Evolutionary conservation across 345 rosid genomes (phyloP).

Genomic region (Heritiera fomes): DNA sequence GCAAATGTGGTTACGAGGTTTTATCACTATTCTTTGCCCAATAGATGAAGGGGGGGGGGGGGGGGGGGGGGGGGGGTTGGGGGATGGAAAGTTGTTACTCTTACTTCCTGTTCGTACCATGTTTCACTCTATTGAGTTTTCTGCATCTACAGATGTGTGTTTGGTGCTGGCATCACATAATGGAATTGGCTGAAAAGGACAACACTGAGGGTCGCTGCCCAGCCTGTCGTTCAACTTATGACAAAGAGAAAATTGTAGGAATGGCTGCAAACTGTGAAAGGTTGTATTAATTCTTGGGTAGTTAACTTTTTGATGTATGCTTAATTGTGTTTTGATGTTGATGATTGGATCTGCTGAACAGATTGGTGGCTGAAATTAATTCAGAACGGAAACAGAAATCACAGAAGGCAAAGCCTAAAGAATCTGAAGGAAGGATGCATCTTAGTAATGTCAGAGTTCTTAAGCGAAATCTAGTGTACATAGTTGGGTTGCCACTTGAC

Average conservation of each 20-base stretch:
- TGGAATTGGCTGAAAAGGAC: conserved; percentile 96
- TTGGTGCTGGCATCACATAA: conserved; percentile 96
- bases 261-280: conserved; percentile 76
- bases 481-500: conserved; percentile 66
- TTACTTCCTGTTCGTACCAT: neutral
- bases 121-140: neutral
- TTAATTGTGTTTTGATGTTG: neutral
- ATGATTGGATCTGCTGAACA: conserved; percentile 15
- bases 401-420: conserved; percentile 59
- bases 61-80: neutral
- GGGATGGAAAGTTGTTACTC: neutral
- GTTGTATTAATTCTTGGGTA: conserved; percentile 28
- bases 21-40: conserved; percentile 9
- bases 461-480: conserved; percentile 69
- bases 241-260: conserved; percentile 87
- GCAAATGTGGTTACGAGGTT: conserved; percentile 91
- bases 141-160: conserved; percentile 65
- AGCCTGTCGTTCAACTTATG: conserved; percentile 84
- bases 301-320: neutral
- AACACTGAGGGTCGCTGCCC: conserved; percentile 84
- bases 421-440: conserved; percentile 65
- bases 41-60: neutral
- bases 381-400: conserved; percentile 43
- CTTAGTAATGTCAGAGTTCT: conserved; percentile 66
- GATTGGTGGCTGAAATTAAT: conserved; percentile 42